Percentiles rank a stretch among this genome's conserved stretches.
Evolutionary conservation across 129 eudicot genomes (phyloP).

Genomic region (Flaveria ramosissima): DNA sequence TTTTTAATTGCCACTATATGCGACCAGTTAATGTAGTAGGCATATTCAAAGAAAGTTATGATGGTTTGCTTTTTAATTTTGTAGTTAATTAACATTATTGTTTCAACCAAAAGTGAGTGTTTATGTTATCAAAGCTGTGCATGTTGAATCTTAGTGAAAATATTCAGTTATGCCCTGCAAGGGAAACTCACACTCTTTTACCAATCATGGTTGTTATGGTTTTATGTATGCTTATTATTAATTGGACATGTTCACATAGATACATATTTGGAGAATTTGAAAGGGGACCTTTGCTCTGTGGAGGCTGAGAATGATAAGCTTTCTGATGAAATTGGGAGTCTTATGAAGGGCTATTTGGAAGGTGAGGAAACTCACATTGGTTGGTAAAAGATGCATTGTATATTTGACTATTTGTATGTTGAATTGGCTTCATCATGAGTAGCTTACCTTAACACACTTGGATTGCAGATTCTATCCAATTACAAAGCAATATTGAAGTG

Average conservation of each 20-base stretch:
- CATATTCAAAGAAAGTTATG: too few relatives aligned
- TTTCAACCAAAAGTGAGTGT: too few relatives aligned
- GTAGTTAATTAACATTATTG: too few relatives aligned
- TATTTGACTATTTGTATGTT: background rate
- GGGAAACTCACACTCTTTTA: background rate
- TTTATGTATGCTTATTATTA: background rate
- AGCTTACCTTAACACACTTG: slow-evolving; percentile 4
- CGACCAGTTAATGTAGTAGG: too few relatives aligned
- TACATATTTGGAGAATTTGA: slow-evolving; percentile 46
- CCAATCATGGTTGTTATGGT: background rate
- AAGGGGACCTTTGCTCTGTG: slow-evolving; percentile 45
- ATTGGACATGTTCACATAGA: slow-evolving; percentile 37
- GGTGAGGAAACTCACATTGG: slow-evolving; percentile 36
- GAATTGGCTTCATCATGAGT: slow-evolving; percentile 4
- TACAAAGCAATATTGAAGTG: slow-evolving; percentile 56
- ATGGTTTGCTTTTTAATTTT: too few relatives aligned
- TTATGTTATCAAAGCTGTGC: background rate
- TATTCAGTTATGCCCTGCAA: background rate
- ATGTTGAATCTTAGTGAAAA: background rate
- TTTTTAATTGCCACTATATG: background rate
- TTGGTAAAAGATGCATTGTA: background rate
- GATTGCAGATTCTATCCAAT: slow-evolving; percentile 47
- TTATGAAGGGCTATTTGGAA: slow-evolving; percentile 48
- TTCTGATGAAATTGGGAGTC: slow-evolving; percentile 45
- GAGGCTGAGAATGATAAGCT: slow-evolving; percentile 53